Evolutionary conservation across 257 asterid genomes (phyloP).

Genomic region (Cinchona pubescens): DNA sequence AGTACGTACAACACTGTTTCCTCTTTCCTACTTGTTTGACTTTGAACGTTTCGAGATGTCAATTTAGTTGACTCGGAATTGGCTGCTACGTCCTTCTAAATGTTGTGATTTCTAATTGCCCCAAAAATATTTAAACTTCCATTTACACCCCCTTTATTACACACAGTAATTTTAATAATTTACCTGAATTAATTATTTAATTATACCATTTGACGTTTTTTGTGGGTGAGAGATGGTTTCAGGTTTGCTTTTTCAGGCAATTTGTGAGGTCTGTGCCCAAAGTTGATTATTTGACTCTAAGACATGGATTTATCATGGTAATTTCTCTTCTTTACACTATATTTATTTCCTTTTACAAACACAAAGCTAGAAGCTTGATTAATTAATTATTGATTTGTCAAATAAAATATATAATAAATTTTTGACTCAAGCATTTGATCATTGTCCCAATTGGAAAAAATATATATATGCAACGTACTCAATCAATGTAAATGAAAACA

Average conservation of each 20-base stretch:
- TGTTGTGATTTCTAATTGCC: background rate
- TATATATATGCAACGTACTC: background rate
- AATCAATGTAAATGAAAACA: background rate
- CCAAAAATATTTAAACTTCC: no score
- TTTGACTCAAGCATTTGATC: background rate
- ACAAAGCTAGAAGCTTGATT: background rate
- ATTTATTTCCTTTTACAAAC: background rate
- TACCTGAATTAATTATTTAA: no score
- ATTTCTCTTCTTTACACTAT: background rate
- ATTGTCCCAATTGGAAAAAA: background rate
- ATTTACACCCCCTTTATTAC: background rate
- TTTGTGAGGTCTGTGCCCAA: slow-evolving; percentile 83
- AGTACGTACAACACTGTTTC: background rate
- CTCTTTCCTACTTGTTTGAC: background rate
- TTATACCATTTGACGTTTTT: background rate
- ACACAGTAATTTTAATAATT: background rate
- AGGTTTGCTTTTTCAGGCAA: slow-evolving; percentile 91
- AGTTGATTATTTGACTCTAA: slow-evolving; percentile 78
- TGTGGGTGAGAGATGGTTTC: slow-evolving; percentile 10
- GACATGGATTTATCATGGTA: slow-evolving; percentile 95
- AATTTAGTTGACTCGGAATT: background rate
- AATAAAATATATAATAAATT: no score
- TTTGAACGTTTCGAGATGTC: background rate
- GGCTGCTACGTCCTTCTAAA: background rate
- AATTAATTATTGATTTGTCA: background rate